Percentiles rank a stretch among this genome's conserved stretches.
phyloP scores from a whole-genome alignment of 179 eudicot genomes.

The Drosera spatulata region DNA sequence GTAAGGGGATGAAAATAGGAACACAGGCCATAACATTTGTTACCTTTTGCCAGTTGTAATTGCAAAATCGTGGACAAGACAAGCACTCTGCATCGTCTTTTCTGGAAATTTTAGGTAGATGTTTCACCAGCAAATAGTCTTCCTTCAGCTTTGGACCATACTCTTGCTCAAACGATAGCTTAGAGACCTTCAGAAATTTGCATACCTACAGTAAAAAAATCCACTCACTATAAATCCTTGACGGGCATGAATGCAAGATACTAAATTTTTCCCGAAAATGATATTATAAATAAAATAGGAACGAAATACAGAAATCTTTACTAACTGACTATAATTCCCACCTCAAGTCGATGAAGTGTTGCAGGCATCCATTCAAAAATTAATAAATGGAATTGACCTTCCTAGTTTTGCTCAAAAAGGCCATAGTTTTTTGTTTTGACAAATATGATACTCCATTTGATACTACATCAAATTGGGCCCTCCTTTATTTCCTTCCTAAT shows the following conservation, averaged over 20 bases:
- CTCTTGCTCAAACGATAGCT: conserved; percentile 76
- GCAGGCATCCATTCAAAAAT: no score
- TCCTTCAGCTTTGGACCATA: conserved; percentile 98
- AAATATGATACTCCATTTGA: no score
- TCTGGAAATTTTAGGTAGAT: conserved; percentile 39
- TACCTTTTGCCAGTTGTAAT: conserved; percentile 94
- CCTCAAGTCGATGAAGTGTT: no score
- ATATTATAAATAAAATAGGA: no score
- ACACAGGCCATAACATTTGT: neutral
- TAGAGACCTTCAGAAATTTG: conserved; percentile 93
- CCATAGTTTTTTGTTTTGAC: no score
- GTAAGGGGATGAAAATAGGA: neutral
- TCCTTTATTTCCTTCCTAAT: no score
- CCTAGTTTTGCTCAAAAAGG: no score
- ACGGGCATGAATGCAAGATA: neutral
- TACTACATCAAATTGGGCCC: no score
- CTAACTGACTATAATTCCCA: no score
- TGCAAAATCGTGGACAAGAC: conserved; percentile 64
- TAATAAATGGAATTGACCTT: no score
- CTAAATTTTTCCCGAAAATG: no score
- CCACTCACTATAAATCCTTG: neutral
- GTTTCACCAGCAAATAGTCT: conserved; percentile 82
- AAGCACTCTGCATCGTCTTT: conserved; percentile 49
- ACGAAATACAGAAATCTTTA: no score
- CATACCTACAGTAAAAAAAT: conserved; percentile 53